Percentiles rank a stretch among this genome's conserved stretches.
Conservation (phyloP, 2,329 filamentous ascomycete species). For the Alternaria arbusti region DNA sequence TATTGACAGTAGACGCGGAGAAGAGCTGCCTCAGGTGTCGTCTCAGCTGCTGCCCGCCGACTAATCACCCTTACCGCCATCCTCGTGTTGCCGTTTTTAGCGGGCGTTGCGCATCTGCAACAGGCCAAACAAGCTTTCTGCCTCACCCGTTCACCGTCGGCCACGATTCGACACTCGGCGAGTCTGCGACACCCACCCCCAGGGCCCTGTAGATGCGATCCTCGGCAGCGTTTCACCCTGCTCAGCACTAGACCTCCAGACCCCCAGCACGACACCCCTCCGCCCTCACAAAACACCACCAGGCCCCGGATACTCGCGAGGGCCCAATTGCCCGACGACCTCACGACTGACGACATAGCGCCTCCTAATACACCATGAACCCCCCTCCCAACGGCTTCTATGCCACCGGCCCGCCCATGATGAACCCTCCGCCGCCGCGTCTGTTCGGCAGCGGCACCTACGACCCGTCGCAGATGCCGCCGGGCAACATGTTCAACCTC, state of each 20-base stretch:
- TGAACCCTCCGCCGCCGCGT: conserved; percentile 49
- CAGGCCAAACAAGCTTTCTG: conserved; percentile 31
- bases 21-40: background rate
- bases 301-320: conserved; percentile 17
- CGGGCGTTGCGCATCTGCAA: conserved; percentile 11
- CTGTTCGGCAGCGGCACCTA: conserved; percentile 48
- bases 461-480: conserved; percentile 47
- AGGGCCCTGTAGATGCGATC: conserved; percentile 22
- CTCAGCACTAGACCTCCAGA: conserved; percentile 16
- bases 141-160: conserved; percentile 17
- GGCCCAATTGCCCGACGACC: conserved; percentile 17
- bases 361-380: conserved; percentile 36
- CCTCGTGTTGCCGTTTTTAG: conserved; percentile 2
- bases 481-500: conserved; percentile 54
- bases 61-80: background rate
- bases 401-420: conserved; percentile 41
- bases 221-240: conserved; percentile 42
- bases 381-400: conserved; percentile 43
- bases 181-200: conserved; percentile 38
- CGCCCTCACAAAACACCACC: conserved; percentile 33
- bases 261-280: conserved; percentile 15
- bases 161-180: conserved; percentile 28
- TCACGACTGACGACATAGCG: background rate
- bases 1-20: background rate
- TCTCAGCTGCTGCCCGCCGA: background rate